Percentiles rank a stretch among this genome's conserved stretches.
Conservation (phyloP, 139 green algal genomes). For the Ulvella scutata region DNA sequence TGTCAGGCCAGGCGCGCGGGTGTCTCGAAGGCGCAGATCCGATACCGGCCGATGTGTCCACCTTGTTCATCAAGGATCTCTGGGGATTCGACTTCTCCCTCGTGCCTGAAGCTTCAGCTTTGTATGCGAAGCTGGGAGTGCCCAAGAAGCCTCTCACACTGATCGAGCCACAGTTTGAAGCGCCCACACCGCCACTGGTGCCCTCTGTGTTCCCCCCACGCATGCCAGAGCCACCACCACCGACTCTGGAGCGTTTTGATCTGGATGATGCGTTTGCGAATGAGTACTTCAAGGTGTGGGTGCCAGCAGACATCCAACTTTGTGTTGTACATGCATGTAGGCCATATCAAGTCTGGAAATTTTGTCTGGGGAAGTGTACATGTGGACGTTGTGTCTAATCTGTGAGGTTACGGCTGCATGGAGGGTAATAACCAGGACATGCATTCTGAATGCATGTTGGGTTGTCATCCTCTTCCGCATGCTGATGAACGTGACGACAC, state of each 20-base stretch:
- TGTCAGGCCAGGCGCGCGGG: constrained; percentile 48
- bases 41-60: constrained; percentile 51
- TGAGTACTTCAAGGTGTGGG: constrained; percentile 26
- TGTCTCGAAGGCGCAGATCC: constrained; percentile 32
- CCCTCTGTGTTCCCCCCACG: constrained; percentile 64
- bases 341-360: no score
- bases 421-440: no score
- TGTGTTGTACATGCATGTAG: no score
- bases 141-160: constrained; percentile 45
- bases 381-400: no score
- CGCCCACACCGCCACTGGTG: constrained; percentile 56
- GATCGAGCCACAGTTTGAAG: constrained; percentile 62
- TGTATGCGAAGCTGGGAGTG: constrained; percentile 50
- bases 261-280: constrained; percentile 63
- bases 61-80: constrained; percentile 48
- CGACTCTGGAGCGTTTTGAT: constrained; percentile 73
- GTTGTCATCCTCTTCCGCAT: no score
- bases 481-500: no score
- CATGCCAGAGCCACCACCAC: constrained; percentile 50
- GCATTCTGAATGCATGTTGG: no score
- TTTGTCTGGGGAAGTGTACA: no score
- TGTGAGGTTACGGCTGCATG: no score
- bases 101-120: constrained; percentile 30
- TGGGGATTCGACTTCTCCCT: constrained; percentile 39
- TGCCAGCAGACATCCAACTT: no score